phyloP scores from a whole-genome alignment of 164 flowering plant genomes.

The Tinospora cordifolia region DNA sequence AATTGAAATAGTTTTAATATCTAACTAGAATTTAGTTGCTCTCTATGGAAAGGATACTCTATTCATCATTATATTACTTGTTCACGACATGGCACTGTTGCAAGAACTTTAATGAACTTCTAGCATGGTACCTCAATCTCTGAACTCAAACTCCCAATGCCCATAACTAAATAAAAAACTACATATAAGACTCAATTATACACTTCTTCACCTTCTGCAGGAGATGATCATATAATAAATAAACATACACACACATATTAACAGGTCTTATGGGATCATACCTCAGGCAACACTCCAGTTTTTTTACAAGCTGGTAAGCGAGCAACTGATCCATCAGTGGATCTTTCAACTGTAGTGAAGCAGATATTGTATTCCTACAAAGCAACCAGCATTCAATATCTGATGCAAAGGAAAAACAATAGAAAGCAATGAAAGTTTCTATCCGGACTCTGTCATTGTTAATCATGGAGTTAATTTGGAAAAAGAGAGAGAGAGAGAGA shows the following conservation, averaged over 20 bases:
- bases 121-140: not conserved
- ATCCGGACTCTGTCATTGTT: not conserved
- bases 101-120: too few relatives aligned
- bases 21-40: too few relatives aligned
- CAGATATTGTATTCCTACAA: constrained; percentile 95
- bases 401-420: not conserved
- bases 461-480: not conserved
- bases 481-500: not conserved
- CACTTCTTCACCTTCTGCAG: not conserved
- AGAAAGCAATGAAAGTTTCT: not conserved
- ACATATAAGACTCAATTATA: not conserved
- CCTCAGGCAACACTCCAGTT: constrained; percentile 91
- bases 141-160: not conserved
- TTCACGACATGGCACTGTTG: too few relatives aligned
- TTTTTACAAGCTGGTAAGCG: constrained; percentile 57
- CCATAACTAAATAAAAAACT: too few relatives aligned
- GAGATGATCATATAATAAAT: not conserved
- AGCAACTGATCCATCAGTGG: constrained; percentile 62
- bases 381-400: not conserved
- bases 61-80: too few relatives aligned
- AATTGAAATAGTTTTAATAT: too few relatives aligned
- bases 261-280: constrained; percentile 17
- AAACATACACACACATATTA: not conserved
- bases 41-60: too few relatives aligned
- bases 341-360: constrained; percentile 88